A percentile compares a stretch with the other conserved stretches of the same genome.
Conservation (phyloP, 2,329 filamentous ascomycete species). For the Chaetomium olivaceum region DNA sequence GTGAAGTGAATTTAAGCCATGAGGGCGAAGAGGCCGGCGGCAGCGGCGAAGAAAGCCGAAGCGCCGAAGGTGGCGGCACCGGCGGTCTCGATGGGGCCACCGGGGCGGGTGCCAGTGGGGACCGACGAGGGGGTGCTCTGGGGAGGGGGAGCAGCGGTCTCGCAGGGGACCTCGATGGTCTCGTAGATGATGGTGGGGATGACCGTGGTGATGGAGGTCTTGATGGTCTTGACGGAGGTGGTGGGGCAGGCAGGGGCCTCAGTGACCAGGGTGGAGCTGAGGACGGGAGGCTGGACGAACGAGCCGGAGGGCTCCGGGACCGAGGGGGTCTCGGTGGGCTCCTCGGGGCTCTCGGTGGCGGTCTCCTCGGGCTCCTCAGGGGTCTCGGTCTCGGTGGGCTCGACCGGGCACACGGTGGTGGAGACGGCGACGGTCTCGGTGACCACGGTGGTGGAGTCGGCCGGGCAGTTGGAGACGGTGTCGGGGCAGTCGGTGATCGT, state of each 20-base stretch:
- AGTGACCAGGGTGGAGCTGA: conserved; percentile 31
- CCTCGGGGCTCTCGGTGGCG: conserved; percentile 1
- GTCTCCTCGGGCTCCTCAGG: neutral
- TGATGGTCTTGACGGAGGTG: conserved; percentile 53
- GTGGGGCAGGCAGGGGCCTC: conserved; percentile 39
- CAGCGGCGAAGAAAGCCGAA: conserved; percentile 56
- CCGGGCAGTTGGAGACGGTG: conserved; percentile 63
- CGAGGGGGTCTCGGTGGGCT: conserved; percentile 21
- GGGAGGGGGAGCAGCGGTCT: conserved; percentile 38
- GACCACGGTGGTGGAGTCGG: conserved; percentile 42
- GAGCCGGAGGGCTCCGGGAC: conserved; percentile 31
- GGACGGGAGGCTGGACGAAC: conserved; percentile 32
- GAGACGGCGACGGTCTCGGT: conserved; percentile 44
- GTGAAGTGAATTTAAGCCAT: conserved; percentile 49
- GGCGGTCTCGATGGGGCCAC: conserved; percentile 45
- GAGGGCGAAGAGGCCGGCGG: conserved; percentile 55
- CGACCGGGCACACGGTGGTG: conserved; percentile 48
- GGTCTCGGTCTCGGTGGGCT: conserved; percentile 13
- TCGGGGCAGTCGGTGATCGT: conserved; percentile 64
- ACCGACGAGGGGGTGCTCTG: conserved; percentile 32
- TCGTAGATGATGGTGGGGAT: conserved; percentile 56
- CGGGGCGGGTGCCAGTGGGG: conserved; percentile 36
- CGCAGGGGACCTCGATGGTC: conserved; percentile 47
- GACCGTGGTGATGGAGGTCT: conserved; percentile 58
- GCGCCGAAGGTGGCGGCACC: conserved; percentile 55